A percentile compares a stretch with the other conserved stretches of the same genome.
These are phyloP conservation scores for Fusarium algeriense DNA, from an alignment of 2,329 filamentous ascomycete species.

Conservation along the genomic window DNA sequence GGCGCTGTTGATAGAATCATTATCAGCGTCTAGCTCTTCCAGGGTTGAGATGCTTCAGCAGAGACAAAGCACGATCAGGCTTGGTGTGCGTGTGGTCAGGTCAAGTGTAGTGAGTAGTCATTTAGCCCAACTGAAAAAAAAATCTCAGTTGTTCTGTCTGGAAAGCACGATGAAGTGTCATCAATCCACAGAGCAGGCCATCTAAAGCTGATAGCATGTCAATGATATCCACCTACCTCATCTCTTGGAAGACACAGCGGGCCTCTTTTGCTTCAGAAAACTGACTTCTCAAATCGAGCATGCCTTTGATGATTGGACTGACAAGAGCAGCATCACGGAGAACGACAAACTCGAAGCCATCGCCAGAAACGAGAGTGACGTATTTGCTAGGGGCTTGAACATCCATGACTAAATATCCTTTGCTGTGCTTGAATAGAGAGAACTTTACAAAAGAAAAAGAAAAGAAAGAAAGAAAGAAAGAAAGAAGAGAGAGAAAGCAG, in stretches of 20 bases:
- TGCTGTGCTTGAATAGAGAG: neutral
- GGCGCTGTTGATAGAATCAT: constrained; percentile 63
- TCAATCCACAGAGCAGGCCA: constrained; percentile 50
- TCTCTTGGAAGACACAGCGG: constrained; percentile 76
- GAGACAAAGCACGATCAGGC: constrained; percentile 26
- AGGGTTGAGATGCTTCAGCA: constrained; percentile 20
- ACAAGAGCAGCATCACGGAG: constrained; percentile 77
- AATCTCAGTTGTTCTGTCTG: constrained; percentile 58
- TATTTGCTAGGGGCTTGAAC: constrained; percentile 67
- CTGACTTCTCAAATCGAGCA: constrained; percentile 77
- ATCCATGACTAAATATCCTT: constrained; percentile 36
- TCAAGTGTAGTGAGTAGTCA: constrained; percentile 74
- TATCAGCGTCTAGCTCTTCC: constrained; percentile 42
- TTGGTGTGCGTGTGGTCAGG: constrained; percentile 59
- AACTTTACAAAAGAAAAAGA: constrained; percentile 13
- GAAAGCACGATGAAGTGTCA: constrained; percentile 58
- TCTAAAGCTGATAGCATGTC: constrained; percentile 23
- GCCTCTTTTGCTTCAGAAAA: constrained; percentile 75
- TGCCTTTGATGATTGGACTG: constrained; percentile 79
- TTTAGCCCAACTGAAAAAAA: constrained; percentile 55
- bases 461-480: constrained; percentile 1
- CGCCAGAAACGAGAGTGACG: constrained; percentile 80
- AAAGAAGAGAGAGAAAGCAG: neutral
- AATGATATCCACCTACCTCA: constrained; percentile 67
- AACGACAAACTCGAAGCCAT: constrained; percentile 82